Evolutionary conservation across 2,329 filamentous ascomycete genomes (phyloP), one percentile per base, ranked within the genome.

Genomic region (Venturia pyrina): DNA sequence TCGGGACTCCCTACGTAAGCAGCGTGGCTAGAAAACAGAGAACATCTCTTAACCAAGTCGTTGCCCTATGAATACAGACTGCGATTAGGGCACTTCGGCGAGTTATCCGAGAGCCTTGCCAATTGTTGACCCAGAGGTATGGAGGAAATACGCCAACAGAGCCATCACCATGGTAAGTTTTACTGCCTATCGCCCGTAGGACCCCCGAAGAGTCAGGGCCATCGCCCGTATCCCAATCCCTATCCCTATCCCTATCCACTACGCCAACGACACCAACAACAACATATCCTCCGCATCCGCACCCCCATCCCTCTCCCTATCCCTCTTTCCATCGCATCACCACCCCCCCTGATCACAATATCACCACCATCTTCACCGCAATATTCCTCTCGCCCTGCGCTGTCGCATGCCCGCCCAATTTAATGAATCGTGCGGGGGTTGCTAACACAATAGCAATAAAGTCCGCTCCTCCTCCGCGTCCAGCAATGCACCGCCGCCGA

Each of bases 401-500:
- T 56, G 21, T 37, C 53, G 53, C 53, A 19, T 59, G 32, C 2
- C 53, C 53, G 32, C 53, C 32, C 19, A 37, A 34, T 59, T 37
- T 4, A 59, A 8, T 37, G 32, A 59, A 59, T 37, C 7, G 32
- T 37, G 53, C 53, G 53, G 53, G 60, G 60, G 24, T 44, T 62
- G 37, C 60, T 62, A 59, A 59, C 53, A 59, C 53, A 17, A 59
- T 59, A 37, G 32, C 53, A 2, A 37, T 37, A 37, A 37, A 59
- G 53, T 37, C 32, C 53, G 32, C 32, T 59, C 53, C 28, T 56
- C 50, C 53, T 59, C 43, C 43, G 60, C 60, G n/a, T 43, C 60
- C 60, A 62, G 60, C 50, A 57, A 65, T 65, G 63, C 63, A 50
- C 44, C 53, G 53, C 53, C 53, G 53, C 53, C 32, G 50, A 50